These are phyloP conservation scores for Flammula alnicola DNA, from an alignment of 1,284 basidiomycete genomes.

Conservation along the genomic window DNA sequence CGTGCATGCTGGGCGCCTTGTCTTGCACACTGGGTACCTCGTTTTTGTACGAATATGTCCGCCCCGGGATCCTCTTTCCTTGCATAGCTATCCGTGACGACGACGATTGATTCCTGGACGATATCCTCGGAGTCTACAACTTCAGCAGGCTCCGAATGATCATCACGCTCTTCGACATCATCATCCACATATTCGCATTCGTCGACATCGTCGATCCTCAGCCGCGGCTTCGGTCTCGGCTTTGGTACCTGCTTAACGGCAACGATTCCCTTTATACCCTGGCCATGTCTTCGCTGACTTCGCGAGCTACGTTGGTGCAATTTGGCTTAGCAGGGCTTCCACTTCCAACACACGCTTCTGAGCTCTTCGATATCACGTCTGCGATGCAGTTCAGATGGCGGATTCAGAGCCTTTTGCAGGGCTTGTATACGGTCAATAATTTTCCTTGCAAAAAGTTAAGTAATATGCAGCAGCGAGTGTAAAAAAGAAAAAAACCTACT, in stretches of 20 bases:
- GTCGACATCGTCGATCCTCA: slow-evolving; percentile 27
- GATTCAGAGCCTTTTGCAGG: slow-evolving; percentile 18
- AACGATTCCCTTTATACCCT: slow-evolving; percentile 34
- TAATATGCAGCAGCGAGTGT: neutral
- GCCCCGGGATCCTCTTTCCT: no score
- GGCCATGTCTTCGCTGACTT: slow-evolving; percentile 33
- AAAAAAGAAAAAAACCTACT: slow-evolving; percentile 27
- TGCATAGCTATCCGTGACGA: no score
- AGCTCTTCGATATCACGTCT: slow-evolving; percentile 28
- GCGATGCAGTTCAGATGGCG: slow-evolving; percentile 24
- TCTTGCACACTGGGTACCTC: no score
- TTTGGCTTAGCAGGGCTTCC: slow-evolving; percentile 11
- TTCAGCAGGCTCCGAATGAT: no score
- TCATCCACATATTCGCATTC: no score
- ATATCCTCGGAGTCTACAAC: no score
- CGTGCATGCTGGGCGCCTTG: no score
- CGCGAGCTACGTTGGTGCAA: slow-evolving; percentile 27
- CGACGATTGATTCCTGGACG: no score
- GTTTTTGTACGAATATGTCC: no score
- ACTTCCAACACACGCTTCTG: slow-evolving; percentile 26
- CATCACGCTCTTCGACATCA: no score
- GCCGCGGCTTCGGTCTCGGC: slow-evolving; percentile 26
- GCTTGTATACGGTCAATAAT: slow-evolving; percentile 12
- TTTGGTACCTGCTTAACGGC: slow-evolving; percentile 16
- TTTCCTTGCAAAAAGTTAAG: slow-evolving; percentile 16